phyloP scores from a whole-genome alignment of 164 flowering plant genomes.

The Malania oleifera region DNA sequence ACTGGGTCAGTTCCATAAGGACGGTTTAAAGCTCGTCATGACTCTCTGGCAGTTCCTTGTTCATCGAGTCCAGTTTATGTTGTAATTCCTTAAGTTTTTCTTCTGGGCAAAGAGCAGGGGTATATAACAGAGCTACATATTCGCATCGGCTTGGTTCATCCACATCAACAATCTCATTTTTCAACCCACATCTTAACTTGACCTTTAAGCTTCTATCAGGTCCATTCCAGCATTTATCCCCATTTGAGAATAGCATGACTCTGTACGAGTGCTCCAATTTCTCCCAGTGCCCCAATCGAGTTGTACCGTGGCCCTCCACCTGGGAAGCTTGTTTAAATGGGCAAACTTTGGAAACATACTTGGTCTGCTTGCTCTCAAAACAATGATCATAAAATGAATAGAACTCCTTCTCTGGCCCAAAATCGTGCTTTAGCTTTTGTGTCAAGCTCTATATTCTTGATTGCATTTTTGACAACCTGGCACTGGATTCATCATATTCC shows the following conservation, averaged over 20 bases:
- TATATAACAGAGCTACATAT: slow-evolving; percentile 71
- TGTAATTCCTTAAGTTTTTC: slow-evolving; percentile 83
- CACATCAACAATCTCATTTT: slow-evolving; percentile 75
- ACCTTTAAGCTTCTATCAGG: slow-evolving; percentile 97
- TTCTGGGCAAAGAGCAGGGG: slow-evolving; percentile 75
- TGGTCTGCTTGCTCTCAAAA: slow-evolving; percentile 87
- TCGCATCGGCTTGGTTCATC: slow-evolving; percentile 99
- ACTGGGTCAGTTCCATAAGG: no score
- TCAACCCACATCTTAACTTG: slow-evolving; percentile 86
- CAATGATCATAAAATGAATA: slow-evolving; percentile 81
- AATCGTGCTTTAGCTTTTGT: slow-evolving; percentile 70
- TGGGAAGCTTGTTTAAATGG: slow-evolving; percentile 94
- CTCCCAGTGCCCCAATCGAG: slow-evolving; percentile 87
- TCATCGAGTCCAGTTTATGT: slow-evolving; percentile 61
- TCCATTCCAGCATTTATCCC: slow-evolving; percentile 97
- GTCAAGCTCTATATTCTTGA: slow-evolving; percentile 83
- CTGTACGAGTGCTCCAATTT: slow-evolving; percentile 81
- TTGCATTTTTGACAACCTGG: slow-evolving; percentile 74
- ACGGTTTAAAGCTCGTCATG: slow-evolving; percentile 69
- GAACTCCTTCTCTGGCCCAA: slow-evolving; percentile 88
- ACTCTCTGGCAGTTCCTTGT: slow-evolving; percentile 48
- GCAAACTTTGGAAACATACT: slow-evolving; percentile 95
- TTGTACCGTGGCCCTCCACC: slow-evolving; percentile 72
- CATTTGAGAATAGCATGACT: slow-evolving; percentile 66
- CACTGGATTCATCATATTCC: slow-evolving; percentile 83